These are phyloP conservation scores for Solanum dulcamara DNA, from an alignment of 257 asterid genomes.

Conservation along the genomic window DNA sequence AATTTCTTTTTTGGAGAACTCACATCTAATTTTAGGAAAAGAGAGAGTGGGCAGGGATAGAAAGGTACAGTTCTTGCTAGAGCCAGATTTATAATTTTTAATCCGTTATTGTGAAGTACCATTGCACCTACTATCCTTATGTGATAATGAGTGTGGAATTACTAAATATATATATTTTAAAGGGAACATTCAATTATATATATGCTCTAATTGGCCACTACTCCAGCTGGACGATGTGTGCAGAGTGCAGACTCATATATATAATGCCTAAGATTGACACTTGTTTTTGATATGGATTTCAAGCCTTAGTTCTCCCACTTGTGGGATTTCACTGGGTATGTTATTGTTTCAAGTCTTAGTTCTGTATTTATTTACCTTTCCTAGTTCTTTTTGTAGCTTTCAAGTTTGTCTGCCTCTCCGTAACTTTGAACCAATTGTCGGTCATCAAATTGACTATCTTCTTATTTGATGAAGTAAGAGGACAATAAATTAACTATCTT, in stretches of 20 bases:
- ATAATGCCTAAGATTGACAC: background rate
- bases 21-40: background rate
- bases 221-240: background rate
- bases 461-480: background rate
- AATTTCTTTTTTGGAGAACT: background rate
- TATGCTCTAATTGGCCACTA: background rate
- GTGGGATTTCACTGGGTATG: too few species aligned
- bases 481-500: background rate
- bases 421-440: background rate
- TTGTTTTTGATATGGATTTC: background rate
- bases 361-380: background rate
- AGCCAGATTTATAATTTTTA: background rate
- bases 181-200: background rate
- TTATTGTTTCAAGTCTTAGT: background rate
- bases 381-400: background rate
- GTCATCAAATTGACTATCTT: background rate
- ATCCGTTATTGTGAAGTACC: background rate
- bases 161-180: background rate
- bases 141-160: background rate
- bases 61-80: background rate
- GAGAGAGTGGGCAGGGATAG: background rate
- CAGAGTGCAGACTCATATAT: background rate
- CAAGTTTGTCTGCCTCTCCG: background rate
- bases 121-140: background rate
- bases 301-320: background rate